phyloP scores from a whole-genome alignment of 768 basidiomycete species.

The Collybia nuda region DNA sequence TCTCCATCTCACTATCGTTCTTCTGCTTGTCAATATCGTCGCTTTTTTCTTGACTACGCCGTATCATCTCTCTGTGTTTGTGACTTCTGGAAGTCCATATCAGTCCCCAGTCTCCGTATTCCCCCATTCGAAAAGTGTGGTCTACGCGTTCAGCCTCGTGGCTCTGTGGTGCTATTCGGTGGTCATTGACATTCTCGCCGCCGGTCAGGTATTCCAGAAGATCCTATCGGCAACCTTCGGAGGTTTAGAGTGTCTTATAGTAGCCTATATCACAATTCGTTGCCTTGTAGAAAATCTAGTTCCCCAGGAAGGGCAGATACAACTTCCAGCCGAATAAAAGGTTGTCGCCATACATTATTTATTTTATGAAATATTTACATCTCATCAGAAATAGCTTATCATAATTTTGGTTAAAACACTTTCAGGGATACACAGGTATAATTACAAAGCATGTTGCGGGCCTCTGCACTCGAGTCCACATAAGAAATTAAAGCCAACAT shows the following conservation, averaged over 20 bases:
- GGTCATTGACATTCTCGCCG: slow-evolving; percentile 5
- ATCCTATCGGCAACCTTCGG: slow-evolving; percentile 7
- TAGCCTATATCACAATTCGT: not conserved
- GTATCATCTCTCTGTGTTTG: slow-evolving; percentile 9
- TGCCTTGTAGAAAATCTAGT: slow-evolving; percentile 7
- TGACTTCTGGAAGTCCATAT: slow-evolving; percentile 3
- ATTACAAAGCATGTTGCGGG: too few relatives aligned
- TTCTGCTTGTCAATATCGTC: slow-evolving; percentile 10
- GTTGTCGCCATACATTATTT: not conserved
- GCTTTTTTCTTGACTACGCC: slow-evolving; percentile 11
- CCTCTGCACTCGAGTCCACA: too few relatives aligned
- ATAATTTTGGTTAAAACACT: too few relatives aligned
- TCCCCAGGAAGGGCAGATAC: slow-evolving; percentile 7
- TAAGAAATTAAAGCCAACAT: too few relatives aligned
- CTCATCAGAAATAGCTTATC: too few relatives aligned
- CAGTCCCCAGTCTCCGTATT: not conserved
- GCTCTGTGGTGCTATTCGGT: slow-evolving; percentile 7
- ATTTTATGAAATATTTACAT: too few relatives aligned
- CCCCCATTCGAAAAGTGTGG: slow-evolving; percentile 5
- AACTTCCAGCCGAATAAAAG: not conserved
- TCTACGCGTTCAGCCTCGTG: slow-evolving; percentile 4
- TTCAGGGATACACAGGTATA: too few relatives aligned
- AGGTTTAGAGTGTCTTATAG: slow-evolving; percentile 9
- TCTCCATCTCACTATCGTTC: slow-evolving; percentile 1
- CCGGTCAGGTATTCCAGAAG: not conserved